These are phyloP conservation scores for Ogataea ramenticola DNA, from an alignment of 805 yeast genomes.

Conservation along the genomic window DNA sequence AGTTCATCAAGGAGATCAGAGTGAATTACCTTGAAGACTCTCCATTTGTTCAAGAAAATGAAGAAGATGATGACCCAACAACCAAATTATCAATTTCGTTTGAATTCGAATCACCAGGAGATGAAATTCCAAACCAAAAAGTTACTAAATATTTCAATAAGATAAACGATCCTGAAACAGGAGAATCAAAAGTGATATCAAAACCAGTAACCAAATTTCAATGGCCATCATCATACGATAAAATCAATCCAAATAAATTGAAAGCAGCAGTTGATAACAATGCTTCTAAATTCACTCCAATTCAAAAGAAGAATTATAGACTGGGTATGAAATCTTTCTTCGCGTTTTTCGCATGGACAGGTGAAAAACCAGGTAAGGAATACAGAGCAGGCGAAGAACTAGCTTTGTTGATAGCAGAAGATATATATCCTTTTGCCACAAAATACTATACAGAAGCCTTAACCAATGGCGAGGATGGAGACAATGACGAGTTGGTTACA, in stretches of 20 bases:
- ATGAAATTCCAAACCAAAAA: constrained; percentile 46
- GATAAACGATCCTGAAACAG: constrained; percentile 37
- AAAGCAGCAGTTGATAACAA: constrained; percentile 25
- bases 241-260: constrained; percentile 47
- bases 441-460: constrained; percentile 74
- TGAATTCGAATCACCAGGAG: constrained; percentile 41
- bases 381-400: constrained; percentile 74
- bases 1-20: constrained; percentile 53
- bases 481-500: constrained; percentile 33
- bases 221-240: constrained; percentile 65
- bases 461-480: constrained; percentile 53
- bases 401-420: constrained; percentile 67
- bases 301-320: constrained; percentile 55
- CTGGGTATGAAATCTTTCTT: constrained; percentile 78
- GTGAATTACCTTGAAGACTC: constrained; percentile 41
- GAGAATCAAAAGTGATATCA: constrained; percentile 50
- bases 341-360: constrained; percentile 85
- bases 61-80: constrained; percentile 30
- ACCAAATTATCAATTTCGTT: constrained; percentile 52
- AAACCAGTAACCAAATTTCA: constrained; percentile 39
- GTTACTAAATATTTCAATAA: constrained; percentile 54
- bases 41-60: constrained; percentile 11
- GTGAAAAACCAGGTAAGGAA: constrained; percentile 67
- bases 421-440: constrained; percentile 78
- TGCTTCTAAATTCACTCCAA: constrained; percentile 30